Conservation (phyloP, 345 rosid genomes). For the Turritis glabra region DNA sequence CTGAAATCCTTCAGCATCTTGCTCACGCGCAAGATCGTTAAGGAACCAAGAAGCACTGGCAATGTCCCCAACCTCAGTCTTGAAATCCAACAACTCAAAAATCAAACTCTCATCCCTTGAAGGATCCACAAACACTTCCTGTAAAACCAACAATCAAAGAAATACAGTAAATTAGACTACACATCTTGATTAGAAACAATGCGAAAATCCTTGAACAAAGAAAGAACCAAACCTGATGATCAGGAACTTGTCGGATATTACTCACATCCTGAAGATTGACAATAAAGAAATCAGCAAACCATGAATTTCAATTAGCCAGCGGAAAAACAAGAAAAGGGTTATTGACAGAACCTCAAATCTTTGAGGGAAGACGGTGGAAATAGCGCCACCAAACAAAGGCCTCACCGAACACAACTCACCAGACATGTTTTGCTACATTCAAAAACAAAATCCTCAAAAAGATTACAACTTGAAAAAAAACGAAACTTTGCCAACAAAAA, state of each 20-base stretch:
- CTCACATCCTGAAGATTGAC: conserved; percentile 60
- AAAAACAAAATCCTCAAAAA: background rate
- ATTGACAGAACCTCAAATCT: conserved; percentile 56
- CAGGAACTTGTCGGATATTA: conserved; percentile 67
- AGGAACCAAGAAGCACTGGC: conserved; percentile 80
- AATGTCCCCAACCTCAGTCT: conserved; percentile 58
- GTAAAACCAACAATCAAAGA: conserved; percentile 25
- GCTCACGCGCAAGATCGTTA: conserved; percentile 66
- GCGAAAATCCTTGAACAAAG: background rate
- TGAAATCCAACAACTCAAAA: conserved; percentile 74
- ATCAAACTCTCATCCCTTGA: conserved; percentile 84
- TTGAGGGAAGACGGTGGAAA: conserved; percentile 48
- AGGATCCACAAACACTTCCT: conserved; percentile 88
- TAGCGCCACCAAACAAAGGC: conserved; percentile 68
- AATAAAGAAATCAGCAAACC: background rate
- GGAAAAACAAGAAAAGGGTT: background rate
- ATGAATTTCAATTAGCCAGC: background rate
- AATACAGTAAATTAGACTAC: background rate
- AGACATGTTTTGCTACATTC: conserved; percentile 41
- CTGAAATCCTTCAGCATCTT: conserved; percentile 67
- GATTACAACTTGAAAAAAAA: background rate
- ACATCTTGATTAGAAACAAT: background rate
- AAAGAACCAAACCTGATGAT: conserved; percentile 61
- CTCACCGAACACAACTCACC: conserved; percentile 42
- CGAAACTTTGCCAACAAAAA: background rate